Base-by-base conservation (phyloP, 148 eudicot species). In the Fallopia convolvulus region DNA sequence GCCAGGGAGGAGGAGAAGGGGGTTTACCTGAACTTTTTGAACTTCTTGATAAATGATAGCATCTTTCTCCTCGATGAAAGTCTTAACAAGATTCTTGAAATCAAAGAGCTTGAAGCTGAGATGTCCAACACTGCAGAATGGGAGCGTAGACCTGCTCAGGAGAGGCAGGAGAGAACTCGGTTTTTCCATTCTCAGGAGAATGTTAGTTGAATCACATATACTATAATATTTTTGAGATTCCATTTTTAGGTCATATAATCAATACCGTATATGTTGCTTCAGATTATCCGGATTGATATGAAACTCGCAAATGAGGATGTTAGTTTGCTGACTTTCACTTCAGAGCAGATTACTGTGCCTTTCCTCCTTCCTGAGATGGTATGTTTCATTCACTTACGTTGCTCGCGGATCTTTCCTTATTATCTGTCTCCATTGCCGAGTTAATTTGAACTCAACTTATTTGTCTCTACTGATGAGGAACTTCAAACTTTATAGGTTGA, bases 1-100 rank as follows among this genome's bases (percentile, higher is more conserved):
- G 99, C 97, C 41, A 95, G 90, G 86, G 94, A 90, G 82, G 99
- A 95, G 79, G 97, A 91, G 83, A 92, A 92, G 88, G 99, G 99
- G 40, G 93, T 95, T 76, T 95, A 95, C 80, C 87, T 95, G 75
- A 95, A 95, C 86, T 95, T 95, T 86, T 82, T 95, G 78, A 95
- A 95, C 83, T 93, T 95, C 82, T 83, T 95, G 79, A 82, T 95
- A 39, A 95, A 95, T 41, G 99, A 95, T 80, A 92, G 99, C 84
- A 95, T 95, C 20, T 95, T 75, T 84, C 97, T 95, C 80, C 92
- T 95, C 15, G 99, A 95, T 76, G 99, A 95, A 86, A 95, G 99
- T 83, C 93, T 95, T 11, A 95, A 95, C 84, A 95, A 92, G 82
- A 95, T 95, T 82, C 99, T 92, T 80, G 97, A 95, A 88, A 86